These are phyloP conservation scores for Rhipidocladum racemiflorum DNA, from an alignment of 176 grass and related monocot species.

Conservation along the genomic window DNA sequence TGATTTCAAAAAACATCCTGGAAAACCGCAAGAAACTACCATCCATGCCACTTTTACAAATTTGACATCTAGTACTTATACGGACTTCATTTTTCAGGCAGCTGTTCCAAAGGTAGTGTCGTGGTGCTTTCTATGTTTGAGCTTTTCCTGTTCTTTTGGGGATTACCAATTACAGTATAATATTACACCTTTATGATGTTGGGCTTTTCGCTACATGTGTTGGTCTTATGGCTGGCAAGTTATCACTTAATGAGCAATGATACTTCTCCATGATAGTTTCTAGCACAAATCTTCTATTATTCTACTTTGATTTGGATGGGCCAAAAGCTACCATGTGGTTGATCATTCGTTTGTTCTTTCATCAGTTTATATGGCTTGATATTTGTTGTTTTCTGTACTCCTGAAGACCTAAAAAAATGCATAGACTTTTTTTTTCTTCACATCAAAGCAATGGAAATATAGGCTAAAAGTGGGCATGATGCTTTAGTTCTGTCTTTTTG, in stretches of 20 bases:
- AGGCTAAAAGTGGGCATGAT: background rate
- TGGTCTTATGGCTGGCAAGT: background rate
- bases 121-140: conserved; percentile 19
- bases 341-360: background rate
- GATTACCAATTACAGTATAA: background rate
- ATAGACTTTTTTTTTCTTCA: background rate
- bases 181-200: background rate
- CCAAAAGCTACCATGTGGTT: background rate
- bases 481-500: background rate
- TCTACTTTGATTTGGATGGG: background rate
- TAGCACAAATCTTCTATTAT: background rate
- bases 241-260: background rate
- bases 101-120: conserved; percentile 90
- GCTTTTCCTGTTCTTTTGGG: background rate
- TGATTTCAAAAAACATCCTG: conserved; percentile 64
- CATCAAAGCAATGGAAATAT: background rate
- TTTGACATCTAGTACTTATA: conserved; percentile 65
- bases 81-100: conserved; percentile 92
- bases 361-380: background rate
- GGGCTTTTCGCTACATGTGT: background rate
- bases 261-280: background rate
- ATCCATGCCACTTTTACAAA: conserved; percentile 90
- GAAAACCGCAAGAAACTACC: conserved; percentile 61
- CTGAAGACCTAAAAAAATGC: background rate
- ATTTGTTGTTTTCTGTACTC: background rate